phyloP scores from a whole-genome alignment of 1,139 yeast species.

The Candida tetrigidarum region DNA sequence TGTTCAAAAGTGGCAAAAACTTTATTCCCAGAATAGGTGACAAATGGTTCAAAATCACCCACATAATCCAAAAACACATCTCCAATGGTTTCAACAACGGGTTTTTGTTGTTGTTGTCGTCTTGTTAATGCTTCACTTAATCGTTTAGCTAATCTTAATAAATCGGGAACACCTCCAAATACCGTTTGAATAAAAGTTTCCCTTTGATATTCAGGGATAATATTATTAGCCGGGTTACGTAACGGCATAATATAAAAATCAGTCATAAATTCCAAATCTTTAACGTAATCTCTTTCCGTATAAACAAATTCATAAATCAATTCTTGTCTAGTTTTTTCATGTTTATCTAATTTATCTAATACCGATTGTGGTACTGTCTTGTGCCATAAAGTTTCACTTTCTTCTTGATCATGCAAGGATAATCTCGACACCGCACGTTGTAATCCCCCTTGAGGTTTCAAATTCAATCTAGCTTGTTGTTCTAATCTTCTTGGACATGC shows the following conservation, averaged over 20 bases:
- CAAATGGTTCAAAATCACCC: constrained; percentile 89
- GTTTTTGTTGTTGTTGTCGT: constrained; percentile 81
- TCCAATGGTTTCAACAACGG: constrained; percentile 84
- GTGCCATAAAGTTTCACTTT: constrained; percentile 91
- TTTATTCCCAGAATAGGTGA: constrained; percentile 93
- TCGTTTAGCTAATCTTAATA: constrained; percentile 79
- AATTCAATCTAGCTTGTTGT: constrained; percentile 90
- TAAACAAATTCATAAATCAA: constrained; percentile 92
- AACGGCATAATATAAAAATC: constrained; percentile 95
- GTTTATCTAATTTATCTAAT: constrained; percentile 78
- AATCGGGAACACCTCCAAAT: constrained; percentile 87
- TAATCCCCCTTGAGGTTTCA: constrained; percentile 89
- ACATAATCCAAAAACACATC: constrained; percentile 86
- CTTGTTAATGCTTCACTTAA: constrained; percentile 89
- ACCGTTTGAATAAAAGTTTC: constrained; percentile 92
- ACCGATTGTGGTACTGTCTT: constrained; percentile 86
- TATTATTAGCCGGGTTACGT: constrained; percentile 70
- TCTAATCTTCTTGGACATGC: constrained; percentile 98
- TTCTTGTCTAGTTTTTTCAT: constrained; percentile 92
- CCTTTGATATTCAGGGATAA: constrained; percentile 86
- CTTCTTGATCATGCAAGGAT: constrained; percentile 77
- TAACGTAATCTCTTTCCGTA: constrained; percentile 94
- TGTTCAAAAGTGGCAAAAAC: constrained; percentile 95
- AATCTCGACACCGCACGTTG: constrained; percentile 81
- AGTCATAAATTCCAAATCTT: constrained; percentile 89